Evolutionary conservation across 2,329 filamentous ascomycete species (phyloP).

Genomic region (Coniochaeta sp.): DNA sequence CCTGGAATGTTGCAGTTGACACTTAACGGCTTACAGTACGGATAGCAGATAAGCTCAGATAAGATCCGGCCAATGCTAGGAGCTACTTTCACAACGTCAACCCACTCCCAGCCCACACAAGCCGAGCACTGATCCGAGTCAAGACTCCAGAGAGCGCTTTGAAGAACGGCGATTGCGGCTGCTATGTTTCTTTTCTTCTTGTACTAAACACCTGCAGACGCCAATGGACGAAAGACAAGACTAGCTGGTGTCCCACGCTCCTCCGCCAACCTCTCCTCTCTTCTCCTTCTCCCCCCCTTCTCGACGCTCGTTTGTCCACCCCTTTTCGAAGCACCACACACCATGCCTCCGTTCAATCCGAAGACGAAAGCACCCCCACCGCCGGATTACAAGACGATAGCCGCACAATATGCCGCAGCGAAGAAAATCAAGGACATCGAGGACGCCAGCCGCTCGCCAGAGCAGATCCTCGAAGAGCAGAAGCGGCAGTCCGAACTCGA

Average conservation of each 20-base stretch:
- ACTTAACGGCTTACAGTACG: not conserved
- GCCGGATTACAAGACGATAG: constrained; percentile 44
- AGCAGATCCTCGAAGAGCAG: constrained; percentile 16
- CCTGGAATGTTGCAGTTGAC: too few species aligned
- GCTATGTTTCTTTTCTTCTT: not conserved
- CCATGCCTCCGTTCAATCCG: constrained; percentile 16
- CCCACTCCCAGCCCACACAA: not conserved
- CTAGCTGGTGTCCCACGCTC: not conserved
- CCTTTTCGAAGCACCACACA: not conserved
- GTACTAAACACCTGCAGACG: not conserved
- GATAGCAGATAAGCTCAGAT: not conserved
- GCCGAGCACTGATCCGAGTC: not conserved
- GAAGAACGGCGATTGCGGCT: not conserved
- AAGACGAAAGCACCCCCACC: constrained; percentile 15
- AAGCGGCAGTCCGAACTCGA: constrained; percentile 31
- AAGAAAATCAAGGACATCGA: constrained; percentile 40
- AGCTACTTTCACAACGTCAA: not conserved
- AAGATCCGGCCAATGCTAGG: not conserved
- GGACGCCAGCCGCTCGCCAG: constrained; percentile 23
- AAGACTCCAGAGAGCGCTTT: not conserved
- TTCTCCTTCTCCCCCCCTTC: constrained; percentile 1
- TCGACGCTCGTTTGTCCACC: not conserved
- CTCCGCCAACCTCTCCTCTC: not conserved
- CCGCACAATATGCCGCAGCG: constrained; percentile 44
- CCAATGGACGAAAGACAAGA: constrained; percentile 1